Base-by-base conservation (phyloP, 2,329 filamentous ascomycete genomes). In the Fusarium foetens region DNA sequence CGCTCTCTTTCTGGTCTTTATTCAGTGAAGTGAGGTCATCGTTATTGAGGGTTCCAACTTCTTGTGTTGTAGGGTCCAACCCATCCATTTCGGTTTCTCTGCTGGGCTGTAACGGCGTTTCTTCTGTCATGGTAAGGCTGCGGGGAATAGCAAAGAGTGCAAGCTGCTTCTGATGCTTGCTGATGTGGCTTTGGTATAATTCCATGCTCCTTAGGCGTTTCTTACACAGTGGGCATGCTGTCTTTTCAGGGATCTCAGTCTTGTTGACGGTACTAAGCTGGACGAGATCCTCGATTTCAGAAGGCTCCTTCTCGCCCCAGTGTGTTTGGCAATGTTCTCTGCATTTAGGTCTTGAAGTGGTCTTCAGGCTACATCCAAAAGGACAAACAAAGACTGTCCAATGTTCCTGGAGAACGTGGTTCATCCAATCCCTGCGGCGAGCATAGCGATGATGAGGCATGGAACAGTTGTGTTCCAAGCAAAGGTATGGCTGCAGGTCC, bases 291-390 rank as follows among this genome's bases (percentile, higher is more conserved):
- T 60, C 36, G 2, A 42, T 29, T 7, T 60, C 38, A 10, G 29
- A 5, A 12, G 9, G 7, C 5, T 2, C 6, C 6, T 36, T 13
- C 2, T 19, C 2, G 6, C 4, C 6, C 1, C 2, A 8, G 10
- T 43, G 38, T 0, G 8, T 14, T 6, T 21, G n/a, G 23, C 2
- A 9, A 11, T 60, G 46, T 6, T 53, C n/a, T 9, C 31, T 23
- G 5, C 36, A 38, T 17, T 12, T 5, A 1, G 2, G 4, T 3
- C 14, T n/a, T 2, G 38, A 7, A 0, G 6, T 19, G 6, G 29
- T 38, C 4, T 3, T 13, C 7, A 11, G 7, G 3, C 4, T 17
- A 4, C 58, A 53, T 17, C 29, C 27, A 11, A 49, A 53, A 2
- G 46, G 58, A 9, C 58, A 60, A 6, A 0, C 0, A 25, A 31